Conservation (phyloP, 169 alveolate species). For the Cryptosporidium meleagridis region DNA sequence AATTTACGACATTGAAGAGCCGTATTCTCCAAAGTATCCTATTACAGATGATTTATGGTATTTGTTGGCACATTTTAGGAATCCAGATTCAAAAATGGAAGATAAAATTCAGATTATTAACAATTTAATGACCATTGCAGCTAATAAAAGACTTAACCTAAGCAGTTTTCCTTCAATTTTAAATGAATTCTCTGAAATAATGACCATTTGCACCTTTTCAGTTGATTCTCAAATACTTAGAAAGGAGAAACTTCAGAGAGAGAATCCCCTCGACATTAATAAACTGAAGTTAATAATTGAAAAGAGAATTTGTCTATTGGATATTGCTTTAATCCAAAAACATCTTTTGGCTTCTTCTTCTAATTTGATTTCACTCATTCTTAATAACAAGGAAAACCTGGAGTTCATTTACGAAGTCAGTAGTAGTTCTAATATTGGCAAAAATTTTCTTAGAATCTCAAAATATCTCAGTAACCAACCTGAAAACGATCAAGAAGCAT, state of each 20-base stretch:
- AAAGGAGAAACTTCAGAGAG: background rate
- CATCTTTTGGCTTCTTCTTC: slow-evolving; percentile 29
- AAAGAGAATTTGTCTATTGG: slow-evolving; percentile 21
- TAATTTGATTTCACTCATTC: background rate
- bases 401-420: slow-evolving; percentile 18
- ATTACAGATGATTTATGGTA: slow-evolving; percentile 54
- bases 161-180: slow-evolving; percentile 55
- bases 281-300: background rate
- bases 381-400: slow-evolving; percentile 14
- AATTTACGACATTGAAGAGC: background rate
- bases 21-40: slow-evolving; percentile 6
- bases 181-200: slow-evolving; percentile 30
- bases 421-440: background rate
- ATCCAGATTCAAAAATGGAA: slow-evolving; percentile 13
- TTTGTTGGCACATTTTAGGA: slow-evolving; percentile 23
- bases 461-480: background rate
- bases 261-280: background rate
- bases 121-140: slow-evolving; percentile 27
- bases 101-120: slow-evolving; percentile 35
- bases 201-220: slow-evolving; percentile 47
- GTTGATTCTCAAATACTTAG: slow-evolving; percentile 23
- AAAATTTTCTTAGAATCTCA: background rate
- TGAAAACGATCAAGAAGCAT: background rate
- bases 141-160: slow-evolving; percentile 4
- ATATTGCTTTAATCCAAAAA: slow-evolving; percentile 18